Percentiles rank a stretch among this genome's conserved stretches.
These are phyloP conservation scores for Xerophyta viscosa DNA, from an alignment of 106 monocot genomes.

Conservation along the genomic window DNA sequence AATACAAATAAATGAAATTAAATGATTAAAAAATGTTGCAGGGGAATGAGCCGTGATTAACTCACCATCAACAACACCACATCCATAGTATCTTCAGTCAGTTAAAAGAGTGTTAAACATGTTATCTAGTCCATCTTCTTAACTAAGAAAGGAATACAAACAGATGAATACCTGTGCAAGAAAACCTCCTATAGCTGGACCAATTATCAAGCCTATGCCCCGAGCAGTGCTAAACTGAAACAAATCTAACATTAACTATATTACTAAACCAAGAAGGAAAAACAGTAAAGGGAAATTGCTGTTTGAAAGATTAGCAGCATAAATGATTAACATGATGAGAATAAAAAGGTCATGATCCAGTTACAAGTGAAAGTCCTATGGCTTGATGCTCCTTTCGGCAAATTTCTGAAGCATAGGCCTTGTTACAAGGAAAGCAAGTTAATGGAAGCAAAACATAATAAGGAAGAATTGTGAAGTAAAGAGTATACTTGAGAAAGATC, in stretches of 20 bases:
- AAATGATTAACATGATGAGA: too few species aligned
- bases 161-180: conserved; percentile 57
- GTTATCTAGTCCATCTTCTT: too few species aligned
- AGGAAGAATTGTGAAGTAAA: too few species aligned
- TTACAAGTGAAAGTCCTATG: conserved; percentile 64
- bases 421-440: neutral
- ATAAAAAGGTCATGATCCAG: too few species aligned
- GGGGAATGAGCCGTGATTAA: too few species aligned
- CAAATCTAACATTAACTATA: neutral
- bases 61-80: too few species aligned
- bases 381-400: conserved; percentile 65
- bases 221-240: conserved; percentile 51
- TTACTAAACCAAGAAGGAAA: neutral
- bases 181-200: conserved; percentile 76
- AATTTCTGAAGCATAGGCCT: conserved; percentile 82
- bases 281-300: neutral
- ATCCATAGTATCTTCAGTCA: too few species aligned
- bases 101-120: too few species aligned
- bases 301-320: neutral
- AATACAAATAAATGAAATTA: too few species aligned
- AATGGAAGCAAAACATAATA: neutral
- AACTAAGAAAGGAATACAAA: too few species aligned
- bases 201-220: conserved; percentile 60
- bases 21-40: too few species aligned
- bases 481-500: too few species aligned